phyloP scores from a whole-genome alignment of 2,329 filamentous ascomycete genomes.

The Tolypocladium pustulatum region DNA sequence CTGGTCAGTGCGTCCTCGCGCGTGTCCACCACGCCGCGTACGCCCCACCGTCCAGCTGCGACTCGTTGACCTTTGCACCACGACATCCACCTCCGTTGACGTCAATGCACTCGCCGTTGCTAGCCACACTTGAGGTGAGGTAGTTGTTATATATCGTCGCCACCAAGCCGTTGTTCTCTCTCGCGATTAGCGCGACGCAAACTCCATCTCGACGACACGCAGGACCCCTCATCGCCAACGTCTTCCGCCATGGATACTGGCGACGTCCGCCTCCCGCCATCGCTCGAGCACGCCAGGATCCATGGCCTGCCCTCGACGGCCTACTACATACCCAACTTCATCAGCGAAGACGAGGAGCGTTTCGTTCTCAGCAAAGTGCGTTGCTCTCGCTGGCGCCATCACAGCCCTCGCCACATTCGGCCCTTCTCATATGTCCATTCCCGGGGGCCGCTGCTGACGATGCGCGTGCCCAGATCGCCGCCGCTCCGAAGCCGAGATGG shows the following conservation, averaged over 20 bases:
- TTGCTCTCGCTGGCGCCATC: slow-evolving; percentile 19
- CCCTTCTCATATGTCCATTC: background rate
- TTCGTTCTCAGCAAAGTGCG: slow-evolving; percentile 59
- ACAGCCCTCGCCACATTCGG: slow-evolving; percentile 18
- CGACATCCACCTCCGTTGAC: background rate
- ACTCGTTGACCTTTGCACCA: background rate
- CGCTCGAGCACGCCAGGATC: slow-evolving; percentile 43
- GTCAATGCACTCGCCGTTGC: background rate
- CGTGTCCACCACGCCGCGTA: background rate
- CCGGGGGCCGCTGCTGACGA: background rate
- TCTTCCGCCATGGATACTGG: background rate
- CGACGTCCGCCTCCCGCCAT: slow-evolving; percentile 28
- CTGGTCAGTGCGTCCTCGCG: background rate
- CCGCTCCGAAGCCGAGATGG: slow-evolving; percentile 69
- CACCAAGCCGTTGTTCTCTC: background rate
- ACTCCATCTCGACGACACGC: background rate
- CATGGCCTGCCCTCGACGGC: slow-evolving; percentile 49
- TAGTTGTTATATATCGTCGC: background rate
- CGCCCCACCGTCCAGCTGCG: background rate
- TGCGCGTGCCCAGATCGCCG: slow-evolving; percentile 34
- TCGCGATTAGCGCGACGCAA: background rate
- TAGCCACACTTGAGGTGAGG: too few species aligned
- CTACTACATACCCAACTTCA: slow-evolving; percentile 82
- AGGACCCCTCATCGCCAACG: background rate
- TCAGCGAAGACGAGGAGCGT: slow-evolving; percentile 63